phyloP scores from a whole-genome alignment of 2,329 filamentous ascomycete genomes.

The Paraconiothyrium brasiliense region DNA sequence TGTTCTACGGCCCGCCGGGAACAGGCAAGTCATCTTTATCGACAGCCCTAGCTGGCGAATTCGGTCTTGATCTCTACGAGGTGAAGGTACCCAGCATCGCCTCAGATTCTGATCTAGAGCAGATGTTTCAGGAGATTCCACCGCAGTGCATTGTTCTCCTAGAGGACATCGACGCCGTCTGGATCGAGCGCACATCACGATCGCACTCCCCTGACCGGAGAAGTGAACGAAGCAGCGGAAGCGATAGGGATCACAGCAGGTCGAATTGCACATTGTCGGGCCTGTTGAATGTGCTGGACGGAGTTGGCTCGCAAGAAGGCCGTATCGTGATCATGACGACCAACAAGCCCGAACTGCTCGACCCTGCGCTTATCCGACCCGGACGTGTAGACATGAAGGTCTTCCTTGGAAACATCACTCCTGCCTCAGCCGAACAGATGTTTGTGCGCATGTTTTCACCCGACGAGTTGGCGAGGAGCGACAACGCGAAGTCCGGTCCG shows the following conservation, averaged over 20 bases:
- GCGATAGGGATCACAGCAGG: not conserved
- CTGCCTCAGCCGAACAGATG: conserved; percentile 8
- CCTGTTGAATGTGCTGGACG: conserved; percentile 9
- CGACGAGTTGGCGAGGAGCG: not conserved
- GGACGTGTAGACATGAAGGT: conserved; percentile 8
- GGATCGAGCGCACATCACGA: conserved; percentile 4
- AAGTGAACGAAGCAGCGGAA: conserved; percentile 6
- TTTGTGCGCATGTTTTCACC: conserved; percentile 11
- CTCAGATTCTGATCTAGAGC: conserved; percentile 6
- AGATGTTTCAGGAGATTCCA: conserved; percentile 11
- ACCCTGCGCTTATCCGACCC: conserved; percentile 3
- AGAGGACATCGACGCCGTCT: conserved; percentile 8
- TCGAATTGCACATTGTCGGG: conserved; percentile 6
- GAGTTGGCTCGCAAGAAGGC: conserved; percentile 10
- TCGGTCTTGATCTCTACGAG: conserved; percentile 9
- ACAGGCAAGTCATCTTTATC: conserved; percentile 1
- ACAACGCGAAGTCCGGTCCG: not conserved
- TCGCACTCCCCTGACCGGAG: not conserved
- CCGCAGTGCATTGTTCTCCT: conserved; percentile 8
- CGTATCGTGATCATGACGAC: conserved; percentile 13
- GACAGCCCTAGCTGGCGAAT: not conserved
- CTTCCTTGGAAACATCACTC: conserved; percentile 5
- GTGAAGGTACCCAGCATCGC: conserved; percentile 8
- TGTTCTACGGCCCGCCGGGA: conserved; percentile 5
- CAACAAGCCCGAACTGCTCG: conserved; percentile 10